Conservation (phyloP, 2,329 filamentous ascomycete genomes). For the Trichophyton schoenleinii region DNA sequence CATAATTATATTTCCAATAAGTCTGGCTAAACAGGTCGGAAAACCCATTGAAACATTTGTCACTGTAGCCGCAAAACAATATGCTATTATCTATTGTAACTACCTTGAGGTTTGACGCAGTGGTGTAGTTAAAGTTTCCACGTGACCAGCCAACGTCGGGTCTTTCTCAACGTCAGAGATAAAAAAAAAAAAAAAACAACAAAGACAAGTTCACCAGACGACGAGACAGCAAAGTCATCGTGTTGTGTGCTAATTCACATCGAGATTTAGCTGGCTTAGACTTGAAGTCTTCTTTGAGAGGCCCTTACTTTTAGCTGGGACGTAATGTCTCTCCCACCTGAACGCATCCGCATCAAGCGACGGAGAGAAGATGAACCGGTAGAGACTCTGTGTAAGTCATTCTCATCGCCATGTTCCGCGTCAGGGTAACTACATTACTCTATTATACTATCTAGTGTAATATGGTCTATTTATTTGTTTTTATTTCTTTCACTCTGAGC, state of each 20-base stretch:
- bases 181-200: too few relatives aligned
- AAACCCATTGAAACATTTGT: too few relatives aligned
- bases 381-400: conserved; percentile 41
- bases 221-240: too few relatives aligned
- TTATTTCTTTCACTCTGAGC: not conserved
- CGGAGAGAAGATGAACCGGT: conserved; percentile 45
- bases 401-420: conserved; percentile 9
- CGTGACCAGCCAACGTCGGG: too few relatives aligned
- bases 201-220: too few relatives aligned
- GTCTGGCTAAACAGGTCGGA: not conserved
- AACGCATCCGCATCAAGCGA: conserved; percentile 44
- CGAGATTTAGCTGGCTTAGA: not conserved
- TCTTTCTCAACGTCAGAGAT: too few relatives aligned
- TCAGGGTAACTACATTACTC: not conserved
- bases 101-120: too few relatives aligned
- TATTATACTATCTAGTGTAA: not conserved
- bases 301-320: conserved; percentile 1
- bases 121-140: too few relatives aligned
- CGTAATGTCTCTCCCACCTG: conserved; percentile 36
- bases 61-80: too few relatives aligned
- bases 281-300: not conserved
- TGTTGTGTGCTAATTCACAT: too few relatives aligned
- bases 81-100: too few relatives aligned
- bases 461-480: not conserved
- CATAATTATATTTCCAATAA: not conserved